Evolutionary conservation across 441 rosid species (phyloP).

Genomic region (Corymbia citriodora): DNA sequence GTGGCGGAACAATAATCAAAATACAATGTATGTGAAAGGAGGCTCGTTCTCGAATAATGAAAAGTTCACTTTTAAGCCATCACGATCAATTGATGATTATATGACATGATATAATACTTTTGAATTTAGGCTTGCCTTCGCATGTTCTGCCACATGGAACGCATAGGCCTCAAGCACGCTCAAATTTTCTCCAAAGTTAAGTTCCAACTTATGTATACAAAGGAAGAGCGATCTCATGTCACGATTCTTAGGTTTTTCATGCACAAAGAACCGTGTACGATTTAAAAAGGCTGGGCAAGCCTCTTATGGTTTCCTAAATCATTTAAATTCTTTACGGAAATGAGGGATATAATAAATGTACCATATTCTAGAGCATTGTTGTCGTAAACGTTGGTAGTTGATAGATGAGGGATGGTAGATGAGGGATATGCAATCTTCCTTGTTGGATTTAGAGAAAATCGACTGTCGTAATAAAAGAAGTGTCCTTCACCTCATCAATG

Average conservation of each 20-base stretch:
- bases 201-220: background rate
- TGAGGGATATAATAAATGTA: background rate
- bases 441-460: background rate
- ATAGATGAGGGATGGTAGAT: background rate
- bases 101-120: background rate
- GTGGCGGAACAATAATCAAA: background rate
- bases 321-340: background rate
- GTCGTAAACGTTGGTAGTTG: background rate
- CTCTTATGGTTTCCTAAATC: background rate
- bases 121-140: background rate
- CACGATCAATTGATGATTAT: background rate
- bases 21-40: background rate
- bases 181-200: background rate
- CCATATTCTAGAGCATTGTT: background rate
- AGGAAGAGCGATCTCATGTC: background rate
- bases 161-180: background rate
- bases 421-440: background rate
- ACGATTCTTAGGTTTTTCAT: background rate
- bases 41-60: background rate
- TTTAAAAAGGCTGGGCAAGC: background rate
- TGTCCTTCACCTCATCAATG: background rate
- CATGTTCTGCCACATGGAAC: background rate
- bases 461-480: background rate
- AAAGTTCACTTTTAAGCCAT: background rate
- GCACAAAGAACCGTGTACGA: too few species aligned